Evolutionary conservation across 352 stramenopile species (phyloP), one percentile per base, ranked within the genome.

Genomic region (Globisporangium viniferum): DNA sequence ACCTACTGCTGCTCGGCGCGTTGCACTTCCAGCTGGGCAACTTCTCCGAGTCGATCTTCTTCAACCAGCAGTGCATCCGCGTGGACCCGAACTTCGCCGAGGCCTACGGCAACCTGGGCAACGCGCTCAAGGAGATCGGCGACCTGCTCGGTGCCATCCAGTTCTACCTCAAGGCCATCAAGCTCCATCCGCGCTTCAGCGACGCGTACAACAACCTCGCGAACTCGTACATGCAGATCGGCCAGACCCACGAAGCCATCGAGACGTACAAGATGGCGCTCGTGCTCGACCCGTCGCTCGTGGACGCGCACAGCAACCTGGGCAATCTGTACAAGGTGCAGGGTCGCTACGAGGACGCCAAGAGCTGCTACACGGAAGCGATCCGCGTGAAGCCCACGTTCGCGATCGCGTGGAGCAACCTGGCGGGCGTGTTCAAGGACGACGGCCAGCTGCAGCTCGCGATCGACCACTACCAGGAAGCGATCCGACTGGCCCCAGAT

Each of bases 221-320:
- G 10, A 93, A 83, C 67, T 84, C 84, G 55, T 97, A 98, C 76
- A 96, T 98, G 92, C 89, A 98, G 67, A 70, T 98, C 24, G 94
- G 93, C 0, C 90, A 95, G 64, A 90, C 71, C 18, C 74, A 86
- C 54, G 89, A 98, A 62, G 94, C 94, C 12, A 89, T 98, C 22
- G 89, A 97, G 73, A 98, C 91, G 56, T 98, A 98, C 84, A 91
- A 98, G 73, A 97, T 98, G 89, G 94, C 92, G 49, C 75, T 98
- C 2, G 78, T 97, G 59, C 73, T 96, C 4, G 80, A 97, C 55
- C 94, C 92, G 46, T 80, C 81, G 41, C 79, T 98, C 15, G 91
- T 98, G 20, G 94, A 98, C 65, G 94, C 94, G n/a, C 91, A 98
- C 70, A 94, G 81, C 56, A 98, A 98, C 67, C 68, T 98, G n/a